Evolutionary conservation across 169 alveolate genomes (phyloP), one percentile per base, ranked within the genome.

Genomic region (Plasmodium reichenowi): DNA sequence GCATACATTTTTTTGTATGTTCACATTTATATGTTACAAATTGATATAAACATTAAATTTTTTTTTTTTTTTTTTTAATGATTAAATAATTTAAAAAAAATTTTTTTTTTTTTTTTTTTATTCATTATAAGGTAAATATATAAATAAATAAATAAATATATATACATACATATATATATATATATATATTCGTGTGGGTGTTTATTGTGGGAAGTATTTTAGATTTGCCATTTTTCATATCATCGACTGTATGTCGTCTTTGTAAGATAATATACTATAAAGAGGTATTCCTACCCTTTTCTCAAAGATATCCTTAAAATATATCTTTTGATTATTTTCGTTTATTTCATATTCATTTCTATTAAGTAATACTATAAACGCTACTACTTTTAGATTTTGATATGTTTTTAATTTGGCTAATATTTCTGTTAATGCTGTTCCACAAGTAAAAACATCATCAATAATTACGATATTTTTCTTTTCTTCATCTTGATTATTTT

Each of bases 371-470:
- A 75, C 76, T 29, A 75, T 63, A 43, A 45, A 7, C 5, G 88
- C 88, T 15, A 63, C 52, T 10, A 75, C 74, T 50, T 50, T 45
- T 54, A 75, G 47, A 22, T 50, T 45, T 7, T 32, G 15, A 22
- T 63, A 75, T 8, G 17, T 8, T 67, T 75, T 75, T n/a, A 75
- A 54, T 67, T 75, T 75, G 13, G 60, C 48, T 10, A 75, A n/a
- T 45, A 75, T 75, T 26, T 63, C 88, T 17, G 68, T 47, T 54
- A 75, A 48, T 26, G 88, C 88, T 9, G 88, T 75, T 17, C 88
- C 88, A 75, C 74, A 75, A 6, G 75, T 75, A 63, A 75, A 75
- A 48, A 75, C 76, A 54, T 75, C 88, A 56, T 75, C 88, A 62
- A 75, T 75, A 45, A 75, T 63, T 13, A 75, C 62, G 10, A 75